phyloP scores from a whole-genome alignment of 2,329 filamentous ascomycete genomes.

The Ophiostoma pallidulum region DNA sequence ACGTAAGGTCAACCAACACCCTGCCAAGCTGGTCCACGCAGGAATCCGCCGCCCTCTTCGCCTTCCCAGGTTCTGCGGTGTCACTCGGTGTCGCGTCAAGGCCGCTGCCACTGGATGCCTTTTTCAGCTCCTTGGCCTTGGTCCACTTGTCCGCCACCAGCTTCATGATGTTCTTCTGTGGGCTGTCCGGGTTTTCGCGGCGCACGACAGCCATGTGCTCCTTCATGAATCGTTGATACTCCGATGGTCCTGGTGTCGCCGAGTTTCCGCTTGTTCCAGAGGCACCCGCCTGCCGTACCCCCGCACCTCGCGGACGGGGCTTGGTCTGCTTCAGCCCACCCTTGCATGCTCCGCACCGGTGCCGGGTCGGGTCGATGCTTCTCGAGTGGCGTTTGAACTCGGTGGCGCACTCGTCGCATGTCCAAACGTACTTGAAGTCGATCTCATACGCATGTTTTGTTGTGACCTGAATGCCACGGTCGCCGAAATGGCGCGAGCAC shows the following conservation, averaged over 20 bases:
- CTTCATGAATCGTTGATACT: conserved; percentile 50
- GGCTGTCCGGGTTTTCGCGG: conserved; percentile 44
- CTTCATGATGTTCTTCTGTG: conserved; percentile 61
- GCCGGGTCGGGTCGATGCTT: conserved; percentile 63
- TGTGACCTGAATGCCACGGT: conserved; percentile 64
- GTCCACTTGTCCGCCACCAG: conserved; percentile 55
- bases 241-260: conserved; percentile 21
- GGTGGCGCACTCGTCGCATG: conserved; percentile 56
- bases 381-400: conserved; percentile 79
- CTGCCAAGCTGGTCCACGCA: conserved; percentile 13
- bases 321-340: conserved; percentile 64
- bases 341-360: conserved; percentile 72
- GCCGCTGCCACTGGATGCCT: conserved; percentile 11
- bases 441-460: conserved; percentile 88
- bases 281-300: background rate
- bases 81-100: conserved; percentile 14
- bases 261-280: conserved; percentile 6
- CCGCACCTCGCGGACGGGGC: conserved; percentile 53
- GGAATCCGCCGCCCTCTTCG: background rate
- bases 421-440: conserved; percentile 87
- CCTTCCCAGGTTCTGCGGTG: background rate
- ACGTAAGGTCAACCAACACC: conserved; percentile 15
- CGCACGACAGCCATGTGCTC: conserved; percentile 55
- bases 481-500: conserved; percentile 46
- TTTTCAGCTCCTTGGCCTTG: conserved; percentile 26